Evolutionary conservation across 2,329 filamentous ascomycete genomes (phyloP), one percentile per base, ranked within the genome.

Genomic region (Cladosporium oxysporum): DNA sequence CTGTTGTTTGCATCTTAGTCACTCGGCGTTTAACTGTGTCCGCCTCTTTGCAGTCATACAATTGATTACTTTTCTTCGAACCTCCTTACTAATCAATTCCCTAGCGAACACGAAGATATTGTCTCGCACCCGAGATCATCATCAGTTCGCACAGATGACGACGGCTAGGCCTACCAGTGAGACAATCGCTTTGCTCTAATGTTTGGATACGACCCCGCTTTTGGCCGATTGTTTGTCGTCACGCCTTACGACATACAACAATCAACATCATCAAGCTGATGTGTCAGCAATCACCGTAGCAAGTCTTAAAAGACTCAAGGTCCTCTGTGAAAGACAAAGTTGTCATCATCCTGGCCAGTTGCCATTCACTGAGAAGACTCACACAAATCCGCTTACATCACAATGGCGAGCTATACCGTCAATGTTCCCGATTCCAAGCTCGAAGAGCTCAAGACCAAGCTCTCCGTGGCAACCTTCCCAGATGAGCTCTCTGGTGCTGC

Each of bases 391-490:
- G n/a, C 41, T 10, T 11, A n/a, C 8, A 23, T 53, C 50, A 53
- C 3, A 16, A 76, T 76, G 74, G 71, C 74, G 31, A 77, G 80
- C 5, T 87, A 83, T 74, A 80, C 77, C 18, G 84, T 88, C 68
- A 72, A 76, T 14, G 76, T 88, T n/a, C 77, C 84, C 0, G 82
- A 88, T 49, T 74, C 79, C 7, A 79, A 82, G 23, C 76, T 90
- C 18, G 77, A 84, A 11, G 79, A 79, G n/a, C 79, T 90, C 2
- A 81, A 83, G 67, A 79, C 82, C 31, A 88, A 87, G 71, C 83
- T 90, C 2, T 75, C 80, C 0, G 76, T 82, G 1, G 76, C 85
- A 4, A 80, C 80, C 8, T 87, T 87, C 58, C 87, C 87, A 0
- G 83, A 87, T 71, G 87, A 88, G 69, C 69, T 86, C 23, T 79